Evolutionary conservation across 140 eudicot species (phyloP), one percentile per base, ranked within the genome.

Genomic region (Senecio squalidus): DNA sequence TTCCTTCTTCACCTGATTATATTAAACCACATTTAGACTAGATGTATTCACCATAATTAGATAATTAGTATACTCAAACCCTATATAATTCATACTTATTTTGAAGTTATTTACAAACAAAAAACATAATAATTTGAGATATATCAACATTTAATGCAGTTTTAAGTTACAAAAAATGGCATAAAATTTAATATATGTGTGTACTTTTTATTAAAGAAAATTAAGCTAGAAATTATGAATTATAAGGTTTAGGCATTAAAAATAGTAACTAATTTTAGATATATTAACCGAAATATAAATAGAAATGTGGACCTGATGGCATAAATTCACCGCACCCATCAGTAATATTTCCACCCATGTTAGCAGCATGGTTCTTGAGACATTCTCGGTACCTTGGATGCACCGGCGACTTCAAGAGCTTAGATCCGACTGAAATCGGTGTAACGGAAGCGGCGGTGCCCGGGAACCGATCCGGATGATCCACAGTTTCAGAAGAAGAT

Each of bases 281-380:
- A 36, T 8, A 9, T 10, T 36, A 3, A 36, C 43, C 10, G 3
- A 36, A 36, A 9, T 36, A 36, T 15, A 36, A 9, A 15, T 36
- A 36, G 43, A 36, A 11, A 13, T 13, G 11, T 28, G 21, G 14
- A 52, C 96, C 95, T 10, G 79, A 58, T 1, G 96, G 96, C 96
- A 84, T 88, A 45, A 88, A 88, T 72, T 88, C 96, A 1, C 96
- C 96, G 63, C 96, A 88, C 3, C 96, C 96, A 67, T 88, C 95
- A 47, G 94, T 82, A 59, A 88, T 86, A 55, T 82, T 77, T 0
- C 96, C 88, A 15, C 91, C 96, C 34, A 81, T 78, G 74, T 64
- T 76, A 2, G 96, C 96, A 7, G 95, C 96, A 58, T 88, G 95
- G 69, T 88, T 88, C 59, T 79, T 88, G 45, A 84, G 84, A 55